These are phyloP conservation scores for Microsporum canis DNA, from an alignment of 2,329 filamentous ascomycete genomes.

Conservation along the genomic window DNA sequence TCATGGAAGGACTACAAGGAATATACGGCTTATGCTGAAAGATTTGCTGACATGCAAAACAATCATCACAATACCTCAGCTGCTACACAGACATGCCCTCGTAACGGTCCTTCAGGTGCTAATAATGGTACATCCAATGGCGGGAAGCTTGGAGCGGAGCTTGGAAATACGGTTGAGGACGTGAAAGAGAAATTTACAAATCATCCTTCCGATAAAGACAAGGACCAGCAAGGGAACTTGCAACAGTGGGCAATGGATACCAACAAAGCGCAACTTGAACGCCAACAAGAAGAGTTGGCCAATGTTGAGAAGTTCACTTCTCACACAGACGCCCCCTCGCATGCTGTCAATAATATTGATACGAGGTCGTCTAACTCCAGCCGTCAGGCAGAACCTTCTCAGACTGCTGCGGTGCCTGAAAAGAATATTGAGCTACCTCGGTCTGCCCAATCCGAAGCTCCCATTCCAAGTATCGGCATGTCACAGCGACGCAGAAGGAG, in stretches of 20 bases:
- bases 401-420: constrained; percentile 16
- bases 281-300: constrained; percentile 22
- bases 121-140: constrained; percentile 26
- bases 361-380: constrained; percentile 17
- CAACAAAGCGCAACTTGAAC: constrained; percentile 25
- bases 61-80: constrained; percentile 35
- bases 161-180: constrained; percentile 22
- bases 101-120: constrained; percentile 25
- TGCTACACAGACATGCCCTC: neutral
- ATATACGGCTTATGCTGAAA: constrained; percentile 62
- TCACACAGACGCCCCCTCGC: constrained; percentile 19
- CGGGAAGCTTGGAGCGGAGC: constrained; percentile 14
- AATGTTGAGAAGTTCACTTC: constrained; percentile 24
- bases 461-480: constrained; percentile 33
- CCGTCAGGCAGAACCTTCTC: constrained; percentile 18
- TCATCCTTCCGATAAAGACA: constrained; percentile 9
- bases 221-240: constrained; percentile 25
- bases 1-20: constrained; percentile 91
- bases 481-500: constrained; percentile 32
- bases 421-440: constrained; percentile 24
- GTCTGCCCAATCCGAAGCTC: constrained; percentile 23
- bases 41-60: constrained; percentile 60
- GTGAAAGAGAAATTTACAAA: constrained; percentile 24
- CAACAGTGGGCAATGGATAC: constrained; percentile 26
- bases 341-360: constrained; percentile 36